These are phyloP conservation scores for Daldinia eschscholtzii DNA, from an alignment of 2,329 filamentous ascomycete genomes.

Conservation along the genomic window DNA sequence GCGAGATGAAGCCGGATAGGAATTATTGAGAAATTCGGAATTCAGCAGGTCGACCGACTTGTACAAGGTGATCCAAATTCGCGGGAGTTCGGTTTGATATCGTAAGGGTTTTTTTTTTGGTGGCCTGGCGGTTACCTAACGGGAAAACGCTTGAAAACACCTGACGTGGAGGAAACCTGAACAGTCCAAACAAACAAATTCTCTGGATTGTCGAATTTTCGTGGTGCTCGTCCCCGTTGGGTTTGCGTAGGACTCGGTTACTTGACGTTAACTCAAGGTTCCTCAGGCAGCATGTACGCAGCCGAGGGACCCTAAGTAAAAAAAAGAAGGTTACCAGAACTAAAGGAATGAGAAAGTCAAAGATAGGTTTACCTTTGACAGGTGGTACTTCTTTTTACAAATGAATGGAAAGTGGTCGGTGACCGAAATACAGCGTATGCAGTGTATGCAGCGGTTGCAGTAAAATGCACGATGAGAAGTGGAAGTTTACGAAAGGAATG, in stretches of 20 bases:
- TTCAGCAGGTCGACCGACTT: constrained; percentile 25
- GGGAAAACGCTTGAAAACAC: constrained; percentile 17
- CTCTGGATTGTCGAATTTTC: constrained; percentile 6
- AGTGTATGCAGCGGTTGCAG: constrained; percentile 1
- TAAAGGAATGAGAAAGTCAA: constrained; percentile 19
- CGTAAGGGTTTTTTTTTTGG: not conserved
- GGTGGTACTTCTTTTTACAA: constrained; percentile 18
- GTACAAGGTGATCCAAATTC: constrained; percentile 35
- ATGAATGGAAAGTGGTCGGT: constrained; percentile 25
- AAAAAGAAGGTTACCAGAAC: constrained; percentile 24
- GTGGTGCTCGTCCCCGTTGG: constrained; percentile 15
- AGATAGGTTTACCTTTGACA: constrained; percentile 10
- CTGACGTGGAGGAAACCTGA: constrained; percentile 8
- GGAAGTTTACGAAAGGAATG: constrained; percentile 16
- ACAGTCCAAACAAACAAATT: constrained; percentile 7
- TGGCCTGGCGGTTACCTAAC: constrained; percentile 14
- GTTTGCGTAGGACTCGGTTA: constrained; percentile 19
- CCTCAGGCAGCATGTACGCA: constrained; percentile 18
- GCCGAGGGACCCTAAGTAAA: constrained; percentile 9
- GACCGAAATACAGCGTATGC: constrained; percentile 15
- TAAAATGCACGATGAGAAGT: constrained; percentile 8
- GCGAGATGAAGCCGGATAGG: constrained; percentile 7
- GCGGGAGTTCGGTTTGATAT: constrained; percentile 26
- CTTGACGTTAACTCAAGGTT: constrained; percentile 25
- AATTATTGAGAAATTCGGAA: constrained; percentile 28